Evolutionary conservation across 805 yeast genomes (phyloP).

Genomic region (Candida stauntonica): DNA sequence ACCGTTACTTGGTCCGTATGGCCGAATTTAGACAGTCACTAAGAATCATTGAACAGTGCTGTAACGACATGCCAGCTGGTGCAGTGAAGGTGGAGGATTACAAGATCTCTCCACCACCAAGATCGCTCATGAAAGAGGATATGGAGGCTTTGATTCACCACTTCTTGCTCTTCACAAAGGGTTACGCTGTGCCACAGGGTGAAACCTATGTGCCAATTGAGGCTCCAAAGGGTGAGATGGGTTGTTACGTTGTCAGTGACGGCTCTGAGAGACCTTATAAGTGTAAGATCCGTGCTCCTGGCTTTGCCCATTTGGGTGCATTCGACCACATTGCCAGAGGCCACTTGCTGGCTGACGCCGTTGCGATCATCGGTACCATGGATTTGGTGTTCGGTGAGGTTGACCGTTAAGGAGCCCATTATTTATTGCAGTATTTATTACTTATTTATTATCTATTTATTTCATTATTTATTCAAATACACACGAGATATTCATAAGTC

Average conservation of each 20-base stretch:
- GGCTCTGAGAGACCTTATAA: constrained; percentile 89
- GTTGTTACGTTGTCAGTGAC: constrained; percentile 82
- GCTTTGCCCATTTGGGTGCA: constrained; percentile 86
- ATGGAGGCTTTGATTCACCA: constrained; percentile 92
- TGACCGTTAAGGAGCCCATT: constrained; percentile 76
- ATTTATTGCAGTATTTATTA: no score
- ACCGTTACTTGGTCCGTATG: constrained; percentile 85
- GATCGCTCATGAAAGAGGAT: constrained; percentile 80
- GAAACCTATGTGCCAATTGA: constrained; percentile 89
- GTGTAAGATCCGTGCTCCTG: constrained; percentile 93
- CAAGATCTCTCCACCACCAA: constrained; percentile 80
- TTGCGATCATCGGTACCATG: constrained; percentile 93
- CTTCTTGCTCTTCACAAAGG: constrained; percentile 82
- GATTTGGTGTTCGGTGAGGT: constrained; percentile 94
- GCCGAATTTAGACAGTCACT: constrained; percentile 88
- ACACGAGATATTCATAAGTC: no score
- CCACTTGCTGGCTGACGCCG: constrained; percentile 86
- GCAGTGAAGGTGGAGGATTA: constrained; percentile 88
- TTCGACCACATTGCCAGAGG: constrained; percentile 85
- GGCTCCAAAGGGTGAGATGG: constrained; percentile 96
- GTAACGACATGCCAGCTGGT: constrained; percentile 88
- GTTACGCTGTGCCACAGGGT: constrained; percentile 84
- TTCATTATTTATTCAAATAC: constrained; percentile 3
- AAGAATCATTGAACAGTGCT: constrained; percentile 85
- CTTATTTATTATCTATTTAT: constrained; percentile 6